Conservation (phyloP, 2,329 filamentous ascomycete species). For the Trichophyton simii region DNA sequence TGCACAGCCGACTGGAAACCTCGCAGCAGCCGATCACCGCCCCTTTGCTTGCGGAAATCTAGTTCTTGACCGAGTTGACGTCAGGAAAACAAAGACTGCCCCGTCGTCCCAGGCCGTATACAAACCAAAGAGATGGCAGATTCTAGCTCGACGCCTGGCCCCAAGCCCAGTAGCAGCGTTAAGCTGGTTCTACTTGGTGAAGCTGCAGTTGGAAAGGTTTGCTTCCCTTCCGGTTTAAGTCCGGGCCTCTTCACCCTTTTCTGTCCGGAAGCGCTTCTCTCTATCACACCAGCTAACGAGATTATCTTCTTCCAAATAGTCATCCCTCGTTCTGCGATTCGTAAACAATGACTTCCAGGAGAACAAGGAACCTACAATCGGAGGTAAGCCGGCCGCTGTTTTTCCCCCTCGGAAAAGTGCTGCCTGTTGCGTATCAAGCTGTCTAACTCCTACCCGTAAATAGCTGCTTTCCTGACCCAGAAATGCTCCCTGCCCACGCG, state of each 20-base stretch:
- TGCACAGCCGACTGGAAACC: background rate
- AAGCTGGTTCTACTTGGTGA: constrained; percentile 97
- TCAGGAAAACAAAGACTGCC: background rate
- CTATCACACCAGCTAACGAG: background rate
- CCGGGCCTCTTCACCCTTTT: constrained; percentile 4
- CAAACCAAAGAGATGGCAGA: constrained; percentile 50
- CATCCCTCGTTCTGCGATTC: constrained; percentile 91
- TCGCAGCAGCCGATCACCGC: background rate
- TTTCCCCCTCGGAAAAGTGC: background rate
- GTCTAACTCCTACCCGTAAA: constrained; percentile 7
- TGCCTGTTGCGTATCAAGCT: background rate
- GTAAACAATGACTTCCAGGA: constrained; percentile 99
- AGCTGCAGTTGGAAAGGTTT: constrained; percentile 94
- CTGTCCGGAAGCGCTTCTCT: background rate
- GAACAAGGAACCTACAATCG: constrained; percentile 98
- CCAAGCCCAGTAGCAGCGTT: constrained; percentile 98
- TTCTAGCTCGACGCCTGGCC: constrained; percentile 49
- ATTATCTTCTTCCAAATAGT: constrained; percentile 42
- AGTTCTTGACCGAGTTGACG: background rate
- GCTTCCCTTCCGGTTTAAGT: constrained; percentile 10
- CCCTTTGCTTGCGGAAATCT: background rate
- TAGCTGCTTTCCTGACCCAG: constrained; percentile 94
- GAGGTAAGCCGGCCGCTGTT: constrained; percentile 47
- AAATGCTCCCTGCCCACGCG: constrained; percentile 92
- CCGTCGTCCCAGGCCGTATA: background rate